Conservation (phyloP, 225 moss, liverwort and hornwort genomes). For the Ulota crispa region DNA sequence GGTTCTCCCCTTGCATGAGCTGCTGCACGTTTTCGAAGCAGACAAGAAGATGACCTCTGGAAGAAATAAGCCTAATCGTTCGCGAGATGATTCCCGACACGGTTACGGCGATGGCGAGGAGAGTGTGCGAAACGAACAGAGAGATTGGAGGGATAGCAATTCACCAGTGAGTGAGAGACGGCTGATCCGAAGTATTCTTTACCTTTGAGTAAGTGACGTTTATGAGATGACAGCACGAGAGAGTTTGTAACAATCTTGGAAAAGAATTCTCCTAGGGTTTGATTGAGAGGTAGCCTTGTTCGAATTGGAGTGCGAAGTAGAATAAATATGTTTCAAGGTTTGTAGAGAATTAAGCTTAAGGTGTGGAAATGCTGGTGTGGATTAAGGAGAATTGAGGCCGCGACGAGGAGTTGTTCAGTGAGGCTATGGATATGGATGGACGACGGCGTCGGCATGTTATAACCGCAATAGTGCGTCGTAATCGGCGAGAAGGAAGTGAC, state of each 20-base stretch:
- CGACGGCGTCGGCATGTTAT: neutral
- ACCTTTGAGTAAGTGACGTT: neutral
- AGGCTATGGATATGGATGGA: slow-evolving; percentile 27
- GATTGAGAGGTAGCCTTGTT: neutral
- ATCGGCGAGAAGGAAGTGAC: slow-evolving; percentile 12
- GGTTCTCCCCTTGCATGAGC: neutral
- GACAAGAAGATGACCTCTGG: neutral
- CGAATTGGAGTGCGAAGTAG: neutral
- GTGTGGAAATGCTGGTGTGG: slow-evolving; percentile 2
- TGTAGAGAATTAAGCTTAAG: neutral
- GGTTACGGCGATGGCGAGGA: neutral
- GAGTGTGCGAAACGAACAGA: neutral
- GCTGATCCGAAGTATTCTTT: neutral
- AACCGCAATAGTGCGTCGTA: slow-evolving; percentile 19
- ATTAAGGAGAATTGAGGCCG: neutral
- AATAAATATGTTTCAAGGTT: neutral
- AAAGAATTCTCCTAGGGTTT: slow-evolving; percentile 20
- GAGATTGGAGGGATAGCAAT: neutral
- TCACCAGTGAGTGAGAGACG: neutral
- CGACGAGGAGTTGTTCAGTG: neutral
- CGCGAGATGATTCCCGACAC: neutral
- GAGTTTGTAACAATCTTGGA: neutral
- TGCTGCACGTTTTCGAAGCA: slow-evolving; percentile 10
- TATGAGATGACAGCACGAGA: neutral
- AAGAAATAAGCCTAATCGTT: neutral